Evolutionary conservation across 164 flowering plant species (phyloP), one percentile per base, ranked within the genome.

Genomic region (Dillenia suffruticosa): DNA sequence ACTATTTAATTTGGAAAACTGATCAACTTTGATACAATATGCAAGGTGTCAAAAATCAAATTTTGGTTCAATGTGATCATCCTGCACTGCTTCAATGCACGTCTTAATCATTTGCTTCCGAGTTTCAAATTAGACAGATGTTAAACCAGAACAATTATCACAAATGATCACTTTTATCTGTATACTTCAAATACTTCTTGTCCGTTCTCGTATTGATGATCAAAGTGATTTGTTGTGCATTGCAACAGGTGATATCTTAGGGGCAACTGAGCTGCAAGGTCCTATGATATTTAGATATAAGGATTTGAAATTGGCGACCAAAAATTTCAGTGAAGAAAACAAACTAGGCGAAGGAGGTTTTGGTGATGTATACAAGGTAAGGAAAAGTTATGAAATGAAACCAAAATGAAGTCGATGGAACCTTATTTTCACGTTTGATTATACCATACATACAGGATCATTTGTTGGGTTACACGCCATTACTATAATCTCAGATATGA

Each of bases 311-410:
- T 46, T 67, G 44, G 83, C 89, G 43, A 82, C 89, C 13, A 66
- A 59, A 26, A 74, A 68, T 47, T 84, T 84, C 54, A 74, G 77
- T 49, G 79, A 72, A 57, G 82, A 72, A 52, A 74, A 75, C 46
- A 84, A 79, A 64, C 75, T 84, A 9, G 87, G 89, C 46, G 79
- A 73, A 72, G 90, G 84, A 68, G 85, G 90, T 10, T 82, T 81
- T 68, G 82, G 83, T 24, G 80, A 75, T 62, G 85, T 82, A 19
- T 85, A 77, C 73, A 82, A 79, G 90, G 89, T 82, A 64, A 64
- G 19, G n/a, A 44, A 9, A 43, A 48, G 15, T 19, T 52, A 61
- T 15, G 9, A 15, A 5, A 9, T 13, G 7, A 16, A n/a, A 13
- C 32, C 2, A 5, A 26, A 26, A 26, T 26, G 40, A 26, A 26